Conservation (phyloP, 2,329 filamentous ascomycete species). For the Rhynchosporium secalis region DNA sequence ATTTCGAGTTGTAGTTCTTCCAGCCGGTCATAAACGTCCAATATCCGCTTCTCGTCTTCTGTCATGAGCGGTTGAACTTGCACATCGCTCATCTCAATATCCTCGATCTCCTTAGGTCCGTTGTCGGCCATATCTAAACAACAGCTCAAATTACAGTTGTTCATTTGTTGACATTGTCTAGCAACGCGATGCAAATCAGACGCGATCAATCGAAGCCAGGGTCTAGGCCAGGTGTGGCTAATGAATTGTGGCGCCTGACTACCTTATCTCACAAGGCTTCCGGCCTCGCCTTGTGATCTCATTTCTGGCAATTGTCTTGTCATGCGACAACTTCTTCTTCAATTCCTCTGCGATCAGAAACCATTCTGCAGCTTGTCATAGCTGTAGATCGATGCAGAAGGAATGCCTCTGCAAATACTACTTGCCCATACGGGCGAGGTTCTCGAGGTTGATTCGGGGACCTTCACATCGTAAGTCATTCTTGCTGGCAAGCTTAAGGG, state of each 20-base stretch:
- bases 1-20: slow-evolving; percentile 72
- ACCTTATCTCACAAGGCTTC: slow-evolving; percentile 20
- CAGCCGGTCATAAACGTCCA: slow-evolving; percentile 70
- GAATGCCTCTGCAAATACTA: slow-evolving; percentile 87
- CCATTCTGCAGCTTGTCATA: slow-evolving; percentile 30
- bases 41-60: slow-evolving; percentile 62
- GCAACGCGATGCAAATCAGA: slow-evolving; percentile 7
- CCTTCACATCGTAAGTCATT: slow-evolving; percentile 67
- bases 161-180: slow-evolving; percentile 5
- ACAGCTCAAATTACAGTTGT: not conserved
- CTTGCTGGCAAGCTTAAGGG: not conserved
- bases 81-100: slow-evolving; percentile 28
- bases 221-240: slow-evolving; percentile 5
- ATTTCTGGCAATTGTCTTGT: slow-evolving; percentile 21
- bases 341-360: slow-evolving; percentile 22
- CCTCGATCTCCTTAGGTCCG: slow-evolving; percentile 33
- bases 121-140: slow-evolving; percentile 10
- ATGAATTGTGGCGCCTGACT: slow-evolving; percentile 4
- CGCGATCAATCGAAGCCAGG: slow-evolving; percentile 12
- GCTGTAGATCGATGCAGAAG: slow-evolving; percentile 44
- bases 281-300: slow-evolving; percentile 27
- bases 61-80: slow-evolving; percentile 55
- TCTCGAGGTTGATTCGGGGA: slow-evolving; percentile 73
- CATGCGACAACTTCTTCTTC: slow-evolving; percentile 27
- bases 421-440: slow-evolving; percentile 91